A percentile compares a stretch with the other conserved stretches of the same genome.
phyloP scores from a whole-genome alignment of 139 green algal genomes.

The Desmodesmus armatus region DNA sequence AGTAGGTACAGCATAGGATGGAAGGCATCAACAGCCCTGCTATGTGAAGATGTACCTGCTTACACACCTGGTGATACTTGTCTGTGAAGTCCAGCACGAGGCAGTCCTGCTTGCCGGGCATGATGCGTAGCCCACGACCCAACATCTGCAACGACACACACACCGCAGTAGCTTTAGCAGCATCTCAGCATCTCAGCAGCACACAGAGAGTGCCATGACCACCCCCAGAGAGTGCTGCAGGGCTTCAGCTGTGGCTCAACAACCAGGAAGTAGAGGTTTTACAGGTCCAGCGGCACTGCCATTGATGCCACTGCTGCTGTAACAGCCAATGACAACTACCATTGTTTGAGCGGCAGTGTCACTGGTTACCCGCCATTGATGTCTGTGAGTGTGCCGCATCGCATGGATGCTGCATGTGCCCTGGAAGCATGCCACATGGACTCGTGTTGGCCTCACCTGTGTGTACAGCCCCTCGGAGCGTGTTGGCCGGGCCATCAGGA shows the following conservation, averaged over 20 bases:
- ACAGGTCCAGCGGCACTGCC: too few relatives aligned
- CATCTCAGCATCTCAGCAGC: too few relatives aligned
- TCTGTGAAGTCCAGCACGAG: conserved; percentile 44
- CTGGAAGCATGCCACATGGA: too few relatives aligned
- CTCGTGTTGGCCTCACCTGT: conserved; percentile 37
- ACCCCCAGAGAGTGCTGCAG: background rate
- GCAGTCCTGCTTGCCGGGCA: conserved; percentile 31
- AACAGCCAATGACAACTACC: too few relatives aligned
- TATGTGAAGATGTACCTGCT: background rate
- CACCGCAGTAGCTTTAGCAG: too few relatives aligned
- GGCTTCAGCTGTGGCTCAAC: background rate
- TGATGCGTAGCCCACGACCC: conserved; percentile 42
- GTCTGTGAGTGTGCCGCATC: background rate
- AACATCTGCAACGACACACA: conserved; percentile 35
- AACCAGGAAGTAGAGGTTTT: background rate
- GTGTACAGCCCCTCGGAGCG: conserved; percentile 38
- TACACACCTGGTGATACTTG: background rate
- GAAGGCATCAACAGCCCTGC: background rate
- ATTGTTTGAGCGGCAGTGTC: background rate
- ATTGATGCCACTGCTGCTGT: too few relatives aligned
- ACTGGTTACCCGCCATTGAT: background rate
- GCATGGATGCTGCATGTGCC: background rate
- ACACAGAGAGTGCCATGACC: background rate
- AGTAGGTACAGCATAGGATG: too few relatives aligned
- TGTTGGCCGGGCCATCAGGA: conserved; percentile 51